These are phyloP conservation scores for Macrotyloma uniflorum DNA, from an alignment of 306 rosid species.

Conservation along the genomic window DNA sequence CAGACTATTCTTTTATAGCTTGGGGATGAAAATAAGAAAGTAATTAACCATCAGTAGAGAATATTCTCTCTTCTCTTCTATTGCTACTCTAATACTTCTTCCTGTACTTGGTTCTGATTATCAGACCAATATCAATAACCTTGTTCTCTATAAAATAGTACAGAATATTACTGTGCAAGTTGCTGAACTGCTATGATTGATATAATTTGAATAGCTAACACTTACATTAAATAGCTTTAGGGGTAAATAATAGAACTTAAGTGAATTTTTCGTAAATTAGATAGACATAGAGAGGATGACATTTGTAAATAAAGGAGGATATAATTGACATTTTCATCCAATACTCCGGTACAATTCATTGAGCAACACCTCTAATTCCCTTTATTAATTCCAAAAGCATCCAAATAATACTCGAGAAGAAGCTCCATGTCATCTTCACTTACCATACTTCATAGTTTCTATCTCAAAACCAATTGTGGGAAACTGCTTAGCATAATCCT, in stretches of 20 bases:
- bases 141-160: background rate
- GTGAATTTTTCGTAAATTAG: background rate
- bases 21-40: too few relatives aligned
- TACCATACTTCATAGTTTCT: constrained; percentile 74
- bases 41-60: too few relatives aligned
- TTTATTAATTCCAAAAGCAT: constrained; percentile 25
- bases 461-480: constrained; percentile 82
- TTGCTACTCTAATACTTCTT: background rate
- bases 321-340: constrained; percentile 26
- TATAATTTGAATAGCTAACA: background rate
- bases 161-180: background rate
- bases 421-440: constrained; percentile 47
- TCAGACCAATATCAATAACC: too few relatives aligned
- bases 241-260: background rate
- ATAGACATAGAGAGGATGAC: background rate
- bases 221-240: background rate
- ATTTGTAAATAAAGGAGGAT: background rate
- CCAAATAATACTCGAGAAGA: constrained; percentile 12
- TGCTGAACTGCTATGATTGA: background rate
- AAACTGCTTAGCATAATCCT: constrained; percentile 84
- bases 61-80: background rate
- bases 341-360: background rate
- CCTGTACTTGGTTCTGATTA: background rate
- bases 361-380: constrained; percentile 4
- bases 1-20: too few relatives aligned